phyloP scores from a whole-genome alignment of 2,329 filamentous ascomycete genomes.

The Neonectria faginata region DNA sequence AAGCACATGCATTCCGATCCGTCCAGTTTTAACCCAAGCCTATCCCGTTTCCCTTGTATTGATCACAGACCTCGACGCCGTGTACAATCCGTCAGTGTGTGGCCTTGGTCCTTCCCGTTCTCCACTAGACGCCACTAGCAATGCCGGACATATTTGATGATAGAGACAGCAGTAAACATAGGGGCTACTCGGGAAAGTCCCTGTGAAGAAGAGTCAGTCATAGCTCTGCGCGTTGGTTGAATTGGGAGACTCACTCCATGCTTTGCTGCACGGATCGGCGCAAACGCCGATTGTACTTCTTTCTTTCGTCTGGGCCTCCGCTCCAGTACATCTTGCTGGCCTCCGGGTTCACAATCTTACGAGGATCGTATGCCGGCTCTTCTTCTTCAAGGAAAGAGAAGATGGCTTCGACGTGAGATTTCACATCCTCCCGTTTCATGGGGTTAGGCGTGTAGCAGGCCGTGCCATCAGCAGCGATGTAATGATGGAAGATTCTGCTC shows the following conservation, averaged over 20 bases:
- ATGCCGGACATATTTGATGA: conserved; percentile 23
- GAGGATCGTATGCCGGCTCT: conserved; percentile 87
- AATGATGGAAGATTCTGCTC: conserved; percentile 87
- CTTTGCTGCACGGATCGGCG: conserved; percentile 80
- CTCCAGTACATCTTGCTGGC: conserved; percentile 92
- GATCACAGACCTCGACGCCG: conserved; percentile 36
- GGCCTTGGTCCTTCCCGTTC: conserved; percentile 22
- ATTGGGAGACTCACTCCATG: conserved; percentile 63
- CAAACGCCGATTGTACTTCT: conserved; percentile 84
- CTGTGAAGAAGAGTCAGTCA: conserved; percentile 38
- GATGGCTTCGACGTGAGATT: conserved; percentile 85
- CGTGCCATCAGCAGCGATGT: conserved; percentile 82
- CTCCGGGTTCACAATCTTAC: conserved; percentile 87
- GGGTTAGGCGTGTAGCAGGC: conserved; percentile 81
- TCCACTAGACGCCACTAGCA: conserved; percentile 35
- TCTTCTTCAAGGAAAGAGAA: conserved; percentile 88
- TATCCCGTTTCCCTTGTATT: conserved; percentile 21
- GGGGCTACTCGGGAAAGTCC: conserved; percentile 49
- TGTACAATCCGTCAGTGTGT: conserved; percentile 27
- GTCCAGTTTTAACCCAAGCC: conserved; percentile 18
- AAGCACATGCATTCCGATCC: background rate
- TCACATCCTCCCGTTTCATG: conserved; percentile 77
- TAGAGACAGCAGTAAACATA: conserved; percentile 5
- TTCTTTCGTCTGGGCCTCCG: conserved; percentile 75
- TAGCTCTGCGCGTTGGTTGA: background rate